Evolutionary conservation across 1,284 basidiomycete species (phyloP).

Genomic region (Tilletia indica): DNA sequence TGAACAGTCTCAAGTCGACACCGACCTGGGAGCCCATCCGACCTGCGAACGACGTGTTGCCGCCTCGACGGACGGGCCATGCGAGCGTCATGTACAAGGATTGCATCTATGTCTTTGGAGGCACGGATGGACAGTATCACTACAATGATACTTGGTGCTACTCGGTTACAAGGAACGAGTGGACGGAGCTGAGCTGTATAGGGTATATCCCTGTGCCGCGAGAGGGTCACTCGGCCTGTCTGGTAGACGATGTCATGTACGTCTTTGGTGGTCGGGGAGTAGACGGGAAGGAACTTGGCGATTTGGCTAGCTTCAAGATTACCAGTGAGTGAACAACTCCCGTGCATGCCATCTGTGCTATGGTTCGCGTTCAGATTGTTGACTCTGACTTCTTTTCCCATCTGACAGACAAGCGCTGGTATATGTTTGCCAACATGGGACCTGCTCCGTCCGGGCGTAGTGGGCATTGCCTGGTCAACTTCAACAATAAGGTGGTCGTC

Average conservation of each 20-base stretch:
- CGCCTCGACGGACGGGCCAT: constrained; percentile 88
- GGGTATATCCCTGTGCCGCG: constrained; percentile 94
- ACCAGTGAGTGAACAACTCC: neutral
- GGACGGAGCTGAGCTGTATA: constrained; percentile 93
- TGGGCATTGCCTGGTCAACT: constrained; percentile 91
- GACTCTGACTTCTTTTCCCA: constrained; percentile 56
- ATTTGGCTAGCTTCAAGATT: constrained; percentile 94
- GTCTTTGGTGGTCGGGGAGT: constrained; percentile 95
- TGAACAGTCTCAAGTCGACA: constrained; percentile 59
- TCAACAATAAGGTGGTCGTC: constrained; percentile 82
- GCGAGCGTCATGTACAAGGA: constrained; percentile 81
- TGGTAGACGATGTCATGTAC: constrained; percentile 97
- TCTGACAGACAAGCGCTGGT: constrained; percentile 71
- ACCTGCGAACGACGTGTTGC: constrained; percentile 65
- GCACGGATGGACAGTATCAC: constrained; percentile 96
- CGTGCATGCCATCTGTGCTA: too few species aligned
- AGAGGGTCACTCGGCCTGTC: constrained; percentile 92
- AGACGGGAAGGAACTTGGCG: constrained; percentile 91
- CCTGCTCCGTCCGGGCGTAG: constrained; percentile 85
- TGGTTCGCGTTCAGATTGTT: neutral
- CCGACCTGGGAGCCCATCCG: constrained; percentile 70
- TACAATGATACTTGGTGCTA: constrained; percentile 99
- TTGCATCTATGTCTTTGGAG: constrained; percentile 84
- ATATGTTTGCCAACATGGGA: constrained; percentile 99
- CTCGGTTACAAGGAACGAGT: constrained; percentile 75